Evolutionary conservation across 2,329 filamentous ascomycete species (phyloP).

Genomic region (Monosporascus sp.): DNA sequence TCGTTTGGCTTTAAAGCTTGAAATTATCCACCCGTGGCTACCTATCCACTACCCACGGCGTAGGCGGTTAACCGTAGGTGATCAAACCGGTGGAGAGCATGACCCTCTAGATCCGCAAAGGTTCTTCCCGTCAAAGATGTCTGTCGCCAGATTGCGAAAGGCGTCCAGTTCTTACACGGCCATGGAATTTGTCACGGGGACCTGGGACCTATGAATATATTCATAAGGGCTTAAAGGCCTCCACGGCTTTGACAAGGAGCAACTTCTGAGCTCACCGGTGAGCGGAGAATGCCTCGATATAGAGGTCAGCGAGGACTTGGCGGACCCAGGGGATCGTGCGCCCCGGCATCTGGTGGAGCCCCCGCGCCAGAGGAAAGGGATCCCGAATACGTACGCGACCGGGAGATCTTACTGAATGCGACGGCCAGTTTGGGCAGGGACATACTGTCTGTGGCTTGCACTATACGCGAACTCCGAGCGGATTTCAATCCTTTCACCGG

Average conservation of each 20-base stretch:
- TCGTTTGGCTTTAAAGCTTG: too few relatives aligned
- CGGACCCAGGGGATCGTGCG: neutral
- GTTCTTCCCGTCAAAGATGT: neutral
- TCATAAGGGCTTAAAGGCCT: neutral
- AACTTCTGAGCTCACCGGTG: neutral
- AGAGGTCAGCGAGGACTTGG: neutral
- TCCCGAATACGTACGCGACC: neutral
- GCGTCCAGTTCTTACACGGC: slow-evolving; percentile 1
- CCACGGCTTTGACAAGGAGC: neutral
- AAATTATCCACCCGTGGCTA: too few relatives aligned
- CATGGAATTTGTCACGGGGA: slow-evolving; percentile 2
- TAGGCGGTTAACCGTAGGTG: too few relatives aligned
- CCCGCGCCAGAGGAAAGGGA: neutral
- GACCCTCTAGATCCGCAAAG: neutral
- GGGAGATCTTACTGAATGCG: too few relatives aligned
- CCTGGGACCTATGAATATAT: slow-evolving; percentile 1
- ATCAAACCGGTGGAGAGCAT: neutral
- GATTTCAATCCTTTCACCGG: too few relatives aligned
- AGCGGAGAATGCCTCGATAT: neutral
- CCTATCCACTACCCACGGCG: too few relatives aligned
- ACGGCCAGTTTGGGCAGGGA: too few relatives aligned
- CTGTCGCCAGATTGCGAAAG: neutral
- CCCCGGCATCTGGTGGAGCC: neutral
- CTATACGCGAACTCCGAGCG: too few relatives aligned
- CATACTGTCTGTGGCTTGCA: too few relatives aligned